phyloP scores from a whole-genome alignment of 2,329 filamentous ascomycete genomes.

The Phialophora chinensis region DNA sequence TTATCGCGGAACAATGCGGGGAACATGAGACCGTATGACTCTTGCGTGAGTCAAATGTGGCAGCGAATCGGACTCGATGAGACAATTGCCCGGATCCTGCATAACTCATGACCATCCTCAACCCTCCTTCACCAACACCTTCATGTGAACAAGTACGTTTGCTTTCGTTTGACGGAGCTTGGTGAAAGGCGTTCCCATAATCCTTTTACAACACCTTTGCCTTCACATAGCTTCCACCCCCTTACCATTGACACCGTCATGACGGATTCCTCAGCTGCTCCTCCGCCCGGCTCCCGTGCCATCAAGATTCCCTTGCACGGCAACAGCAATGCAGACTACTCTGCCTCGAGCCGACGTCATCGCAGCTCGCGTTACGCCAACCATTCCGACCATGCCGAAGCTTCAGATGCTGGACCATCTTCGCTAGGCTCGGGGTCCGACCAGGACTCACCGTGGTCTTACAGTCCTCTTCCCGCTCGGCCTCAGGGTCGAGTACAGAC shows the following conservation, averaged over 20 bases:
- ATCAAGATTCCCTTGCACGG: conserved; percentile 40
- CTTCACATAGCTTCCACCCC: conserved; percentile 1
- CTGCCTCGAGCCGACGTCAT: conserved; percentile 28
- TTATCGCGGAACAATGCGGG: conserved; percentile 34
- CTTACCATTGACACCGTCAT: conserved; percentile 18
- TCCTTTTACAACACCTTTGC: conserved; percentile 6
- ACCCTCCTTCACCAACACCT: not conserved
- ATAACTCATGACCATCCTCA: conserved; percentile 7
- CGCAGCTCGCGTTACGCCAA: conserved; percentile 33
- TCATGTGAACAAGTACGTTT: conserved; percentile 11
- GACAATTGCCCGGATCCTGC: not conserved
- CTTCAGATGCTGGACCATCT: conserved; percentile 36
- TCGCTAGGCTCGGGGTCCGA: conserved; percentile 34
- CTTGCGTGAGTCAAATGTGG: conserved; percentile 6
- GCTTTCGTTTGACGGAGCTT: conserved; percentile 11
- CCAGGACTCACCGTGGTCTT: conserved; percentile 34
- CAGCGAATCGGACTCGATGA: conserved; percentile 10
- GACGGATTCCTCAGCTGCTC: conserved; percentile 27
- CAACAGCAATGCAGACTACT: conserved; percentile 23
- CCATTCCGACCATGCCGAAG: conserved; percentile 27
- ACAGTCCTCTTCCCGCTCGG: conserved; percentile 26
- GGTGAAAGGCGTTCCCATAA: conserved; percentile 20
- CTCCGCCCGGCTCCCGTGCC: conserved; percentile 35
- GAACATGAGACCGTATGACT: not conserved
- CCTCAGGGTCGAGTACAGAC: conserved; percentile 25